A percentile compares a stretch with the other conserved stretches of the same genome.
Conservation (phyloP, 352 stramenopile species). For the Pythium plurisporium region DNA sequence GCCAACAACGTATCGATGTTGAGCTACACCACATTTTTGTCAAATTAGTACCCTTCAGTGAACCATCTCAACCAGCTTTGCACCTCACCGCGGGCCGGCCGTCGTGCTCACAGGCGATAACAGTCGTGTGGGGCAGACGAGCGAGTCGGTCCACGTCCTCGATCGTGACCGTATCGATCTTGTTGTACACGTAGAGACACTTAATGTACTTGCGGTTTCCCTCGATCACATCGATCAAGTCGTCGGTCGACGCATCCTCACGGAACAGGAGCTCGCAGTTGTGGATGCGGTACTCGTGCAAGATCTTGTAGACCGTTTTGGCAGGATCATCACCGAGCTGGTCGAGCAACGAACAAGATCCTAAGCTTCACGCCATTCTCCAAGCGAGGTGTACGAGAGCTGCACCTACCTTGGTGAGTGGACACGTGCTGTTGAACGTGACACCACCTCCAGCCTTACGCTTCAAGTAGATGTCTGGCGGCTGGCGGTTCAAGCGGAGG, state of each 20-base stretch:
- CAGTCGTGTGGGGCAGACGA: slow-evolving; percentile 93
- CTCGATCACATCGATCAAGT: slow-evolving; percentile 98
- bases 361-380: not conserved
- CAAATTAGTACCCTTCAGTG: too few relatives aligned
- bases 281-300: slow-evolving; percentile 97
- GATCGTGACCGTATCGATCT: slow-evolving; percentile 99
- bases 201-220: slow-evolving; percentile 99
- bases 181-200: slow-evolving; percentile 99
- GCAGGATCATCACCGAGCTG: slow-evolving; percentile 85
- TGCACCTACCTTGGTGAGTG: slow-evolving; percentile 87
- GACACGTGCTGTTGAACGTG: slow-evolving; percentile 95
- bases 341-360: not conserved
- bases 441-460: slow-evolving; percentile 94
- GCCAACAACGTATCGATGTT: slow-evolving; percentile 95
- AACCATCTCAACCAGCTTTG: not conserved
- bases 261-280: slow-evolving; percentile 97
- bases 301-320: slow-evolving; percentile 88
- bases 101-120: slow-evolving; percentile 91
- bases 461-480: slow-evolving; percentile 95
- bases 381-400: not conserved
- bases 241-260: slow-evolving; percentile 96
- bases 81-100: slow-evolving; percentile 63
- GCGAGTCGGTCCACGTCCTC: slow-evolving; percentile 98
- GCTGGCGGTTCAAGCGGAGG: slow-evolving; percentile 95
- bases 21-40: slow-evolving; percentile 66